Evolutionary conservation across 2,329 filamentous ascomycete species (phyloP).

Genomic region (Botryosphaeria dothidea): DNA sequence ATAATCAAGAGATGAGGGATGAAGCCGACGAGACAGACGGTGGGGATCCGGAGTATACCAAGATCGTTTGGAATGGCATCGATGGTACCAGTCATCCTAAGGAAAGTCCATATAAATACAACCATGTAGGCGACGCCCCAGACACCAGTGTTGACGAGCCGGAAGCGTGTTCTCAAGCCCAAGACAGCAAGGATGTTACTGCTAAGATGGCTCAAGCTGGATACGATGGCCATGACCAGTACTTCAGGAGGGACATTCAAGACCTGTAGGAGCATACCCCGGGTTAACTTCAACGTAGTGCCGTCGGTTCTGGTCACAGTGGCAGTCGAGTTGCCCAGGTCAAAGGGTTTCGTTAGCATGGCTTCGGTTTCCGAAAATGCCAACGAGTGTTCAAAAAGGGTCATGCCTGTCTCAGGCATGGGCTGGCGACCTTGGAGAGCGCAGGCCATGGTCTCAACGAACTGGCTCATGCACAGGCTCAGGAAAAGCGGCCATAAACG

Average conservation of each 20-base stretch:
- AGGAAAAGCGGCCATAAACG: slow-evolving; percentile 74
- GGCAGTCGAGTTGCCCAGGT: slow-evolving; percentile 54
- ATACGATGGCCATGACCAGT: slow-evolving; percentile 82
- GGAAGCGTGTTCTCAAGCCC: slow-evolving; percentile 73
- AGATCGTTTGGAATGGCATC: slow-evolving; percentile 46
- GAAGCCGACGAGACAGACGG: slow-evolving; percentile 92
- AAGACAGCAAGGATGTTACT: slow-evolving; percentile 82
- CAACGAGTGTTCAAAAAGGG: slow-evolving; percentile 91
- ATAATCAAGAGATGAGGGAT: slow-evolving; percentile 91
- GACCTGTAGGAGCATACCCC: slow-evolving; percentile 70
- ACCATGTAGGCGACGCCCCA: slow-evolving; percentile 91
- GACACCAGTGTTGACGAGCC: slow-evolving; percentile 83
- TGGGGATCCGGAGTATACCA: slow-evolving; percentile 82
- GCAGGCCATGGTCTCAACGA: slow-evolving; percentile 84
- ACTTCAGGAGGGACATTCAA: slow-evolving; percentile 91
- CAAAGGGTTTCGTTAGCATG: slow-evolving; percentile 77
- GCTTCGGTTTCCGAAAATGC: slow-evolving; percentile 95
- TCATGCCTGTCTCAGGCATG: slow-evolving; percentile 90
- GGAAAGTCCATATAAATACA: slow-evolving; percentile 76
- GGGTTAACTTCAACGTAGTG: slow-evolving; percentile 39
- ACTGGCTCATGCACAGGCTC: slow-evolving; percentile 71
- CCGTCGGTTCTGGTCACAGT: slow-evolving; percentile 46
- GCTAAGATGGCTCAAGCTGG: slow-evolving; percentile 81
- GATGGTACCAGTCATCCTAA: slow-evolving; percentile 39
- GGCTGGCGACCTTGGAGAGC: slow-evolving; percentile 81